Percentiles rank a stretch among this genome's conserved stretches.
Evolutionary conservation across 2,329 filamentous ascomycete genomes (phyloP).

Genomic region (Epichloe bromicola): DNA sequence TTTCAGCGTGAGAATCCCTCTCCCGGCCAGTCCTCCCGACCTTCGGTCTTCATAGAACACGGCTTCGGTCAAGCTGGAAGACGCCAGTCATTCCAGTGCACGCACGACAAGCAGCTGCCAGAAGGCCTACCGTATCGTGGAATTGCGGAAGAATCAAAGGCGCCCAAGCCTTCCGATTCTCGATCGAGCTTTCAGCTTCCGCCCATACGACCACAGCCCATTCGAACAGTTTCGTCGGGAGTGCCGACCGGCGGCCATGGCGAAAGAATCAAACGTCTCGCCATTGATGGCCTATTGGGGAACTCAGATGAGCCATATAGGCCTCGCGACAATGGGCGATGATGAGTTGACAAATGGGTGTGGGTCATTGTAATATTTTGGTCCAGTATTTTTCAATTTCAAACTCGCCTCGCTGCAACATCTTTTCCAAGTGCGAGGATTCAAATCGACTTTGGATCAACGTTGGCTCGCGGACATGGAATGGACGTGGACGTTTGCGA

Average conservation of each 20-base stretch:
- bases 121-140: neutral
- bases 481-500: too few species aligned
- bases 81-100: neutral
- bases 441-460: too few species aligned
- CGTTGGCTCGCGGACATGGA: too few species aligned
- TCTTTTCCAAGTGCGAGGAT: too few species aligned
- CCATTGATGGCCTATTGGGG: constrained; percentile 50
- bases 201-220: constrained; percentile 31
- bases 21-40: neutral
- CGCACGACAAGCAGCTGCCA: neutral
- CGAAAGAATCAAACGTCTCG: constrained; percentile 40
- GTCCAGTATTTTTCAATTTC: too few species aligned
- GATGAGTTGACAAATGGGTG: neutral
- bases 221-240: constrained; percentile 11
- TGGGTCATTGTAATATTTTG: too few species aligned
- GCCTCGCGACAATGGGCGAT: constrained; percentile 5
- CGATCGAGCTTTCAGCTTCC: constrained; percentile 30
- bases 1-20: neutral
- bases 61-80: neutral
- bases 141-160: neutral
- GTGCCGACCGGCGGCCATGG: constrained; percentile 28
- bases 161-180: neutral
- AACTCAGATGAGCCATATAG: constrained; percentile 31
- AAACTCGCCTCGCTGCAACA: too few species aligned
- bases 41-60: neutral